phyloP scores from a whole-genome alignment of 352 stramenopile genomes.

The Phytophthora podocarpi region DNA sequence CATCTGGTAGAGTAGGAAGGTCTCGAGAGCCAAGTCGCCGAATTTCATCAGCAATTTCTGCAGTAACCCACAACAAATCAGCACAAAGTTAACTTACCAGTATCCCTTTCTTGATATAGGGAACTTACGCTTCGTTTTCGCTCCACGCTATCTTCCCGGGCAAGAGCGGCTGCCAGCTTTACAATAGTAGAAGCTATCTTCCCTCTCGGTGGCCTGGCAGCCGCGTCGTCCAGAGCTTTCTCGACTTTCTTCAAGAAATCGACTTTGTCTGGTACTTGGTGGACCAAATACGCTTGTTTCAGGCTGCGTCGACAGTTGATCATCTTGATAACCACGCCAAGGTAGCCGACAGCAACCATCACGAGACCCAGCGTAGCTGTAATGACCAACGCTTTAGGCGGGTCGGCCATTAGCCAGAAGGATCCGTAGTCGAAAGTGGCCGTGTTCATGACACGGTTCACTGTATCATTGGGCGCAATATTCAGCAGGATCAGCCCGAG shows the following conservation, averaged over 20 bases:
- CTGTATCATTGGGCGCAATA: constrained; percentile 21
- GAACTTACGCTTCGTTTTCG: not conserved
- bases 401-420: constrained; percentile 31
- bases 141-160: not conserved
- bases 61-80: no score
- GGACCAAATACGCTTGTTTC: not conserved
- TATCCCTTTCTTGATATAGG: no score
- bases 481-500: constrained; percentile 25
- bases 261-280: not conserved
- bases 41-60: constrained; percentile 30
- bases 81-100: no score
- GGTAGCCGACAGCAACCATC: not conserved
- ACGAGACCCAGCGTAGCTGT: constrained; percentile 1
- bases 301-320: not conserved
- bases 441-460: constrained; percentile 35
- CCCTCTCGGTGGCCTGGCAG: not conserved
- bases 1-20: constrained; percentile 28
- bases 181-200: not conserved
- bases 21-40: constrained; percentile 21
- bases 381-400: constrained; percentile 1
- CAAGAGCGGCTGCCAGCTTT: not conserved
- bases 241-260: constrained; percentile 1
- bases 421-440: constrained; percentile 25
- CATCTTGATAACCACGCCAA: constrained; percentile 1
- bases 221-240: not conserved